These are phyloP conservation scores for Capronia americana DNA, from an alignment of 2,329 filamentous ascomycete genomes.

Conservation along the genomic window DNA sequence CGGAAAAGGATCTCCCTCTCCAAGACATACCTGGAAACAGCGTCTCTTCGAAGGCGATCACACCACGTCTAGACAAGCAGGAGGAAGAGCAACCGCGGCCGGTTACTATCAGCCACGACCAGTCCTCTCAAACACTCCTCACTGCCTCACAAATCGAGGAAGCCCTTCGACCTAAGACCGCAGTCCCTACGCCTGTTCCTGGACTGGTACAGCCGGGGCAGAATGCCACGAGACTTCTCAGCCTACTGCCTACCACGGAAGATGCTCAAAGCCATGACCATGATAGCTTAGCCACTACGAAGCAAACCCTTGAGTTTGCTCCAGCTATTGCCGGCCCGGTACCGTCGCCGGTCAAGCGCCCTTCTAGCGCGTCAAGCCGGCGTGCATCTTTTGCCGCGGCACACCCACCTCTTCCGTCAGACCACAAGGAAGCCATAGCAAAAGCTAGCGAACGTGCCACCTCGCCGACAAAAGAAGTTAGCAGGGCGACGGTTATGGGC, in stretches of 20 bases:
- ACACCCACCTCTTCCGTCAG: constrained; percentile 76
- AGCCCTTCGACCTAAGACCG: constrained; percentile 58
- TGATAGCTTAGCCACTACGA: neutral
- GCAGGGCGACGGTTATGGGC: constrained; percentile 66
- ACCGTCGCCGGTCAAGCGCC: constrained; percentile 59
- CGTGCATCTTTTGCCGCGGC: constrained; percentile 53
- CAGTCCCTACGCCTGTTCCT: constrained; percentile 44
- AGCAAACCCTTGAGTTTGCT: constrained; percentile 7
- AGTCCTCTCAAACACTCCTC: constrained; percentile 80
- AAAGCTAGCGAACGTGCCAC: constrained; percentile 70
- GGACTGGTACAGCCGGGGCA: constrained; percentile 45
- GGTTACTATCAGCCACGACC: constrained; percentile 64
- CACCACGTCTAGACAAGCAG: neutral
- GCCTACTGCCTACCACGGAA: constrained; percentile 32
- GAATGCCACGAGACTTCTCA: constrained; percentile 20
- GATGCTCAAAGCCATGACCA: constrained; percentile 1
- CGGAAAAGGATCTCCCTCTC: constrained; percentile 55
- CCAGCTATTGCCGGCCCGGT: neutral
- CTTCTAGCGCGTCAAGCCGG: constrained; percentile 75
- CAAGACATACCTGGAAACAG: constrained; percentile 69
- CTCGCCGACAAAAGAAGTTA: constrained; percentile 42
- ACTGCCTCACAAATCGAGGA: constrained; percentile 83
- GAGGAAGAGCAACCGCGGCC: constrained; percentile 23
- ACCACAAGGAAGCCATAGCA: constrained; percentile 85
- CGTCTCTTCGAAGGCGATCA: constrained; percentile 40